Evolutionary conservation across 1,284 basidiomycete genomes (phyloP).

Genomic region (Entoloma clypeatum): DNA sequence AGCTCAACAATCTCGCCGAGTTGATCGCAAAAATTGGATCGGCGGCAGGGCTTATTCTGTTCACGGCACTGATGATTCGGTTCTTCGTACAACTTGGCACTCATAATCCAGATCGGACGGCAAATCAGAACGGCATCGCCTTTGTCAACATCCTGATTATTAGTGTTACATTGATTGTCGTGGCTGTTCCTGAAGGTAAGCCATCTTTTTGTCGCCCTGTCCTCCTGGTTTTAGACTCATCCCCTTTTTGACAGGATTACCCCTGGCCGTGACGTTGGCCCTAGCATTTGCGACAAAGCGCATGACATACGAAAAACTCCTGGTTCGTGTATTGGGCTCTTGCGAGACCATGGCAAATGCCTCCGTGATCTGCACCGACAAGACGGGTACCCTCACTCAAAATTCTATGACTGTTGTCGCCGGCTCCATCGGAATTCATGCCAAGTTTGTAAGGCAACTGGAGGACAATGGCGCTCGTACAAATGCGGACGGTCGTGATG

Average conservation of each 20-base stretch:
- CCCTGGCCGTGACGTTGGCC: constrained; percentile 94
- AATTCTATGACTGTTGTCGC: constrained; percentile 97
- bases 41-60: constrained; percentile 79
- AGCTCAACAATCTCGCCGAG: constrained; percentile 90
- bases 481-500: constrained; percentile 63
- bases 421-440: constrained; percentile 89
- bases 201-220: constrained; percentile 5
- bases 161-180: constrained; percentile 91
- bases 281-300: constrained; percentile 96
- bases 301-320: constrained; percentile 92
- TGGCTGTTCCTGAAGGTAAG: constrained; percentile 92
- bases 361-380: constrained; percentile 95
- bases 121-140: constrained; percentile 83
- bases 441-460: constrained; percentile 86
- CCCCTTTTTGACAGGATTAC: constrained; percentile 58
- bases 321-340: constrained; percentile 92
- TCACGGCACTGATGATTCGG: constrained; percentile 85
- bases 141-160: constrained; percentile 96
- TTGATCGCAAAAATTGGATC: constrained; percentile 91
- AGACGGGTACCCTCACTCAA: constrained; percentile 91
- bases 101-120: constrained; percentile 48
- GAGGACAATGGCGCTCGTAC: constrained; percentile 72
- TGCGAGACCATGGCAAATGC: constrained; percentile 99
- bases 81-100: constrained; percentile 87
- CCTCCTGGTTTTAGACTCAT: constrained; percentile 12